Conservation (phyloP, 78 protist genomes). For the Dictyostelium citrinum region DNA sequence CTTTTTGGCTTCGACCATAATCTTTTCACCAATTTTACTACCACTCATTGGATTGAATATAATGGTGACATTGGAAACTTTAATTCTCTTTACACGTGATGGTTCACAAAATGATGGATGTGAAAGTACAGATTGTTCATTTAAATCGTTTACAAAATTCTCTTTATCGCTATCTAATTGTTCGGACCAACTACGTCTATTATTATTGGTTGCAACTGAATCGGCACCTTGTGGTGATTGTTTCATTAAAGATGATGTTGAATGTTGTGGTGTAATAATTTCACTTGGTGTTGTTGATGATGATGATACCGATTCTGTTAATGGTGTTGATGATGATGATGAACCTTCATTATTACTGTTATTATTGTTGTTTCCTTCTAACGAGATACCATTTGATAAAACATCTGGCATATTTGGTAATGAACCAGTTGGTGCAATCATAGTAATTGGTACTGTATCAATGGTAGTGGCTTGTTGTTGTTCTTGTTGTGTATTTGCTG, state of each 20-base stretch:
- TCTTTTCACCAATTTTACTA: slow-evolving; percentile 74
- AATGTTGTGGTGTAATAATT: not conserved
- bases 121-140: slow-evolving; percentile 15
- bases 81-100: slow-evolving; percentile 49
- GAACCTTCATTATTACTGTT: not conserved
- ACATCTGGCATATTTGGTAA: not conserved
- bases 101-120: slow-evolving; percentile 76
- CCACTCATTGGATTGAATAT: slow-evolving; percentile 78
- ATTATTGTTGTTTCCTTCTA: not conserved
- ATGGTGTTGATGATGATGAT: not conserved
- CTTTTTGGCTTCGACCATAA: slow-evolving; percentile 58
- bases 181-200: slow-evolving; percentile 65
- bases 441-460: not conserved
- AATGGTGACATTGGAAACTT: slow-evolving; percentile 44
- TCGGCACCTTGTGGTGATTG: slow-evolving; percentile 22
- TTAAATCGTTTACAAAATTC: slow-evolving; percentile 19
- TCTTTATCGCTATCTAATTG: slow-evolving; percentile 67
- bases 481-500: not conserved
- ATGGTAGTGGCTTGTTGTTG: not conserved
- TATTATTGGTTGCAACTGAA: not conserved
- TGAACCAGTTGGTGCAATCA: slow-evolving; percentile 3
- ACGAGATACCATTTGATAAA: not conserved
- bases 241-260: not conserved
- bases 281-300: not conserved
- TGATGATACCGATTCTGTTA: not conserved